Base-by-base conservation (phyloP, 2,329 filamentous ascomycete genomes). In the Penicillium polonicum region DNA sequence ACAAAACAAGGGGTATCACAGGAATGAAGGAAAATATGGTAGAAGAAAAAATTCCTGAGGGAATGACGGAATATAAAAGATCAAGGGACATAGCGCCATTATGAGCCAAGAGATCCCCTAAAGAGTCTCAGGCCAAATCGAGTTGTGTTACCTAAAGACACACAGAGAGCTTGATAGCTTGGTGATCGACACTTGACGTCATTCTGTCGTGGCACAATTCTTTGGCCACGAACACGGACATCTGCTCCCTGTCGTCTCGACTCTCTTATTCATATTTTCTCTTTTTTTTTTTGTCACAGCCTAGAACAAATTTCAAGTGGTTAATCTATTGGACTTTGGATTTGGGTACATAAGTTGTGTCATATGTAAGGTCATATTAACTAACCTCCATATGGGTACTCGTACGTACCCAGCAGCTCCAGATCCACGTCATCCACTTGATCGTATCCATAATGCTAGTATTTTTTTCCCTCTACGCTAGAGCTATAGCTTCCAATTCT, bases 1-100 rank as follows among this genome's bases (percentile, higher is more conserved):
- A 59, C 55, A 56, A 58, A 58, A 52, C 35, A 58, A 59, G 45
- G 55, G 65, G 65, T 67, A 67, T 67, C 65, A 67, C 65, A 55
- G 55, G 62, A 66, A 65, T 66, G 64, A 60, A 60, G 62, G 55
- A 33, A 58, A 54, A 59, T 62, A 59, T 63, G 55, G 61, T 25
- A 42, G 41, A 45, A 35, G 57, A 36, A 48, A 41, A 48, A 29
- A 39, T 21, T 29, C 27, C 39, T 23, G 48, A 39, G 23, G 46
- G 52, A 50, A 54, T 42, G 50, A 52, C 49, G 57, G 61, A 55
- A 62, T 65, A 62, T 62, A 62, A 60, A 55, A 31, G 48, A 48
- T 27, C 19, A 38, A 39, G 31, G 39, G 45, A 33, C n/a, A 55
- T 55, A 55, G 53, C 46, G 46, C 53, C 53, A 55, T 55, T 17